A percentile compares a stretch with the other conserved stretches of the same genome.
Evolutionary conservation across 1,284 basidiomycete genomes (phyloP).

Genomic region (Phellinidium pouzarii): DNA sequence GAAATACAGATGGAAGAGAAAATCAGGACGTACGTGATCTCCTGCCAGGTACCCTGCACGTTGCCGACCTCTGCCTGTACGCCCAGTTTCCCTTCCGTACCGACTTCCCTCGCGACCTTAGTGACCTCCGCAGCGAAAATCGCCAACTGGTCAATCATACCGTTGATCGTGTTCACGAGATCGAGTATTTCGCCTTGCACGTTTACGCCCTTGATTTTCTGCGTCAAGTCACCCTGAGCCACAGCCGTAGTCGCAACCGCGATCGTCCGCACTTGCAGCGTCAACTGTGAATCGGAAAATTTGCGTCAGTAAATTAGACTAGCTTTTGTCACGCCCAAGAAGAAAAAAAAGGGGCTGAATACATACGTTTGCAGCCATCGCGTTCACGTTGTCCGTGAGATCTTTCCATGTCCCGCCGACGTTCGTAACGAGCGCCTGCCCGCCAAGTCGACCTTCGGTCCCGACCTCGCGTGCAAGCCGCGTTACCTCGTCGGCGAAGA

Average conservation of each 20-base stretch:
- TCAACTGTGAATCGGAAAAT: constrained; percentile 48
- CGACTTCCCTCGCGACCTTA: constrained; percentile 92
- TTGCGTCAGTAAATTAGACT: constrained; percentile 4
- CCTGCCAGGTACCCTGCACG: constrained; percentile 97
- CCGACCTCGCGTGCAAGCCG: constrained; percentile 86
- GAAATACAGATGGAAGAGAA: constrained; percentile 5
- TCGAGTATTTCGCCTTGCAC: constrained; percentile 95
- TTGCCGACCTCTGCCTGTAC: constrained; percentile 97
- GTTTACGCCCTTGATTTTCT: constrained; percentile 89
- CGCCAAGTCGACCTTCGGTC: constrained; percentile 84
- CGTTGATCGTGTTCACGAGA: constrained; percentile 90
- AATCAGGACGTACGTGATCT: constrained; percentile 79
- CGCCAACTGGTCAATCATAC: constrained; percentile 94
- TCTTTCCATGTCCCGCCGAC: constrained; percentile 98
- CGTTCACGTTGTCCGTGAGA: constrained; percentile 90
- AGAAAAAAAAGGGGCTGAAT: constrained; percentile 1
- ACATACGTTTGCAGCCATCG: constrained; percentile 78
- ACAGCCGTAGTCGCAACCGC: constrained; percentile 95
- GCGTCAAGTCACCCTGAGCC: constrained; percentile 87
- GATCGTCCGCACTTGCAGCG: constrained; percentile 92
- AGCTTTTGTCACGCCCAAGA: constrained; percentile 1
- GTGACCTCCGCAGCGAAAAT: constrained; percentile 95
- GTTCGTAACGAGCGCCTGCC: constrained; percentile 82
- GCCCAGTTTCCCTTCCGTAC: constrained; percentile 94
- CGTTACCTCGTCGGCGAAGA: constrained; percentile 88